Evolutionary conservation across 2,329 filamentous ascomycete species (phyloP), one percentile per base, ranked within the genome.

Genomic region (Trichoderma atrobrunneum): DNA sequence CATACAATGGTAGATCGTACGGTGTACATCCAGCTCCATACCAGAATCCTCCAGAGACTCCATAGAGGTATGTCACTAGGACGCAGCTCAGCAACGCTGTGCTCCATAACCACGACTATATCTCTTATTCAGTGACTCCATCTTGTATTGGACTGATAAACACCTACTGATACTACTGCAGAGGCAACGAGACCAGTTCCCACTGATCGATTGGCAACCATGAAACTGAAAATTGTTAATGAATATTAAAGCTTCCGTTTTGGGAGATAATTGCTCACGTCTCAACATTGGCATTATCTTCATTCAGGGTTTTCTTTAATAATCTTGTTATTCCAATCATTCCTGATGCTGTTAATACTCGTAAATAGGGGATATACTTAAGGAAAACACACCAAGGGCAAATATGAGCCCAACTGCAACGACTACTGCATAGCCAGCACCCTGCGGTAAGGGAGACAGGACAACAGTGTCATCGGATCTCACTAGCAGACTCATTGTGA

Each of bases 321-420:
- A 69, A 21, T 6, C 34, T n/a, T 5, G 66, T 69, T 32, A 69
- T 51, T n/a, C 66, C 66, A 61, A 69, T 69, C 66, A 69, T 69
- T 12, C 54, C 66, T 69, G 5, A 26, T 12, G 21, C 7, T 7
- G 4, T 69, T 60, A 68, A 36, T 6, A 26, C 7, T n/a, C 1
- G 12, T 7, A 3, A 26, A 30, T 24, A 48, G 6, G 14, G n/a
- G n/a, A 1, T 16, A 11, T 51, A 7, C 26, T 16, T 1, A 2
- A 3, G 26, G 6, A 18, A 10, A 59, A 28, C 66, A 32, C 7
- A 69, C 66, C 66, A 43, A 69, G 1, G 12, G 66, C 66, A 60
- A 69, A 69, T 21, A 51, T 14, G 2, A 69, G 56, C 2, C 66
- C 66, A 60, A 69, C 34, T 7, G 34, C 66, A 16, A 61, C 66